These are phyloP conservation scores for Kuraishia piskuri DNA, from an alignment of 805 yeast species.

Conservation along the genomic window DNA sequence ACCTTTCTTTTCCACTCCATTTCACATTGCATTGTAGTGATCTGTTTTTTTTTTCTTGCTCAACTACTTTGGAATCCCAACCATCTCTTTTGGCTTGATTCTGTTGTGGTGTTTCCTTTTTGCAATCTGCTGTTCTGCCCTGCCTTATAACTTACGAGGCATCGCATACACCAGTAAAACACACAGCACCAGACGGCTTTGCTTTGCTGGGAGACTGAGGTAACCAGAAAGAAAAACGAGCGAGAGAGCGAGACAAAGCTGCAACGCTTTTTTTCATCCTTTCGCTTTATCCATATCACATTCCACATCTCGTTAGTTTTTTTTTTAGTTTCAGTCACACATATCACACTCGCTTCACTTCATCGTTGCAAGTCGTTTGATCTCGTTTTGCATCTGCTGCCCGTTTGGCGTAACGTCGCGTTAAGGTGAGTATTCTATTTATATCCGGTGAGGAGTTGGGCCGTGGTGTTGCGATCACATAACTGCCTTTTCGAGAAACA, in stretches of 20 bases:
- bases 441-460: background rate
- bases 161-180: background rate
- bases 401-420: constrained; percentile 1
- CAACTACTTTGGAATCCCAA: too few relatives aligned
- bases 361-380: constrained; percentile 1
- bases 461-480: background rate
- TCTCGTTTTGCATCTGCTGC: constrained; percentile 1
- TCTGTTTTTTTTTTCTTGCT: too few relatives aligned
- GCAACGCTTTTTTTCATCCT: background rate
- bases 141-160: background rate
- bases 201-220: background rate
- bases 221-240: background rate
- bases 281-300: constrained; percentile 1
- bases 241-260: too few relatives aligned
- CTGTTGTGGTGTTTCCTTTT: background rate
- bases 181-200: background rate
- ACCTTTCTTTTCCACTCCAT: background rate
- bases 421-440: background rate
- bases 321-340: background rate
- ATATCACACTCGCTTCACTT: background rate
- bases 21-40: background rate
- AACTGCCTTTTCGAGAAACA: background rate
- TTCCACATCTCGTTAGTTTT: background rate
- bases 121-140: background rate
- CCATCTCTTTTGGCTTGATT: background rate